phyloP scores from a whole-genome alignment of 148 eudicot genomes.

The Chenopodium suecicum region DNA sequence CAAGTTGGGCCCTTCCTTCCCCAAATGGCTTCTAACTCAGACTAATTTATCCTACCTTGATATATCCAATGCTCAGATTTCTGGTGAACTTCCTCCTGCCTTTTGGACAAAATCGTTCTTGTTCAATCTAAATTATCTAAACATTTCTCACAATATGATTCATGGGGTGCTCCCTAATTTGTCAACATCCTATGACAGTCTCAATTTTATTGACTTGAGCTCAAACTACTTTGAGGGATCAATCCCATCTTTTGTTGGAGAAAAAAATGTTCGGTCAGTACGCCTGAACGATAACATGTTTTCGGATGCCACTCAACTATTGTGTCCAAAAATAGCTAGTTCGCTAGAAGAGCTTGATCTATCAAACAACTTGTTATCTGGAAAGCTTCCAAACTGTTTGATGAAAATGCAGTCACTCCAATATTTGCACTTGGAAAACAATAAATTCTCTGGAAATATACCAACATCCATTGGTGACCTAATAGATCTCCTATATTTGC shows the following conservation, averaged over 20 bases:
- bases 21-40: slow-evolving; percentile 18
- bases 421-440: slow-evolving; percentile 17
- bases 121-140: background rate
- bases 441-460: slow-evolving; percentile 13
- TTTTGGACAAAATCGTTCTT: slow-evolving; percentile 4
- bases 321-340: background rate
- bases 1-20: slow-evolving; percentile 13
- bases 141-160: slow-evolving; percentile 9
- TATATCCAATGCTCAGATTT: slow-evolving; percentile 7
- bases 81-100: slow-evolving; percentile 1
- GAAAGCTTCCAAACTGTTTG: slow-evolving; percentile 20
- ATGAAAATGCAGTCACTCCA: too few relatives aligned
- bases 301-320: background rate
- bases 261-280: background rate
- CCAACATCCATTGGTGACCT: slow-evolving; percentile 19
- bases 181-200: background rate
- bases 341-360: background rate
- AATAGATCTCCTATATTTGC: background rate
- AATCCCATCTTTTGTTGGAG: background rate
- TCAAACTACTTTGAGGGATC: slow-evolving; percentile 16
- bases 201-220: slow-evolving; percentile 18
- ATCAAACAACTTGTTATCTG: slow-evolving; percentile 17
- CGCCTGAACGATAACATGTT: slow-evolving; percentile 10
- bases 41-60: background rate
- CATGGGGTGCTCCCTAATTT: slow-evolving; percentile 10